phyloP scores from a whole-genome alignment of 305 asterid species.

The Solanum hybrid region DNA sequence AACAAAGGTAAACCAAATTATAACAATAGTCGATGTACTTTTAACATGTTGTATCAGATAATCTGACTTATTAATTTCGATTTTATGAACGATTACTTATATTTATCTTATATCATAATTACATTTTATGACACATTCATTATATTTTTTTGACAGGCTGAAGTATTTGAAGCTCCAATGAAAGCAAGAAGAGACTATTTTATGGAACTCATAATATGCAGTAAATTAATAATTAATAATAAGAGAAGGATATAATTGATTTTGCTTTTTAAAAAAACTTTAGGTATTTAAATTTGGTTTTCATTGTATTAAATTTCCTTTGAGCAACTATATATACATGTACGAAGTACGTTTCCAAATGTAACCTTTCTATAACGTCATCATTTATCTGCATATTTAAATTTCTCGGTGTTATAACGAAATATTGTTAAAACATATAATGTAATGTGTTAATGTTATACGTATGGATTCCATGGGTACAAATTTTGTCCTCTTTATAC shows the following conservation, averaged over 20 bases:
- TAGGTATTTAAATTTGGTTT: neutral
- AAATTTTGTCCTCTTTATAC: neutral
- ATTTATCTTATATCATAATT: neutral
- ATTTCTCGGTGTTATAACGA: neutral
- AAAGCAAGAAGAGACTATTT: neutral
- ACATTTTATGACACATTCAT: neutral
- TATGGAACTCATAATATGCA: neutral
- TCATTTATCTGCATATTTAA: neutral
- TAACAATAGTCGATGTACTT: neutral
- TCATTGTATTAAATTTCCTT: neutral
- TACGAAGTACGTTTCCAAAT: neutral
- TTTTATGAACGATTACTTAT: neutral
- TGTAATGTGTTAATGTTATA: neutral
- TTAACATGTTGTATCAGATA: neutral
- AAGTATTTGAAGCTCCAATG: constrained; percentile 26
- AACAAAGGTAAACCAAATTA: constrained; percentile 26
- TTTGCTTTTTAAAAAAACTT: neutral
- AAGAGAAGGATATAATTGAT: neutral
- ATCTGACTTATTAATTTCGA: neutral
- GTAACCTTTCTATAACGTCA: neutral
- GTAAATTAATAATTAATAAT: too few species aligned
- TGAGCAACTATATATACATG: neutral
- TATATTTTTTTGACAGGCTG: constrained; percentile 20
- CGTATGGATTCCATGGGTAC: neutral
- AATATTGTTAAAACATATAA: neutral